Base-by-base conservation (phyloP, 352 stramenopile genomes). In the Phytopythium helicoides region DNA sequence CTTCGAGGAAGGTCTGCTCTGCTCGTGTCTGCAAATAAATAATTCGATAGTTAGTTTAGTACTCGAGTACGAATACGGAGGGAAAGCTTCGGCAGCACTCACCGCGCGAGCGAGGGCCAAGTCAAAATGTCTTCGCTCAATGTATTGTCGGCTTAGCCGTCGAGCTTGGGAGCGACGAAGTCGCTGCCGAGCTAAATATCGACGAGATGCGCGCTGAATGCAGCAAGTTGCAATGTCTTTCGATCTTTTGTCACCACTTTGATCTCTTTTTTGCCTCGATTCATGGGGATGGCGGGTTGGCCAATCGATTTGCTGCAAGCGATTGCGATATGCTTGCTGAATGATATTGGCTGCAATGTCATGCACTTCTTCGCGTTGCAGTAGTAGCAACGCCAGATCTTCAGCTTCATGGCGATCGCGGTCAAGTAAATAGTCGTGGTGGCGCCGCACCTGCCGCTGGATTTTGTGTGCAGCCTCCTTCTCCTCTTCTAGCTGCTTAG, bases 91-190 rank as follows among this genome's bases (percentile, higher is more conserved):
- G 59, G 15, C 2, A 41, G 21, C 34, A 52, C 71, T 16, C 76
- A 90, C 81, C 55, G 76, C 68, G 36, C 64, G 60, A 0, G 69
- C 47, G 8, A 88, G 49, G 9, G 71, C 58, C 25, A 87, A 26
- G 6, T 65, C 54, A 22, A 74, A 60, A 50, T 92, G 82, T 11
- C 77, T 68, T 5, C 62, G 69, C 41, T 87, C 74, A 40, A 91
- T 80, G 52, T 89, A 90, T 36, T 54, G 60, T 7, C 77, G 67
- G 35, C 71, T 89, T n/a, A 92, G 47, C 11, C 62, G 55, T 10
- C 58, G 42, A 10, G 79, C 81, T 15, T 64, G 47, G 8, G 60
- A 21, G n/a, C 60, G 21, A 19, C 56, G 50, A 38, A 73, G 55
- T 16, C 48, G 39, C 12, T 52, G 26, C 37, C 76, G 71, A n/a